These are phyloP conservation scores for Selenicereus undatus DNA, from an alignment of 148 eudicot species.

Conservation along the genomic window DNA sequence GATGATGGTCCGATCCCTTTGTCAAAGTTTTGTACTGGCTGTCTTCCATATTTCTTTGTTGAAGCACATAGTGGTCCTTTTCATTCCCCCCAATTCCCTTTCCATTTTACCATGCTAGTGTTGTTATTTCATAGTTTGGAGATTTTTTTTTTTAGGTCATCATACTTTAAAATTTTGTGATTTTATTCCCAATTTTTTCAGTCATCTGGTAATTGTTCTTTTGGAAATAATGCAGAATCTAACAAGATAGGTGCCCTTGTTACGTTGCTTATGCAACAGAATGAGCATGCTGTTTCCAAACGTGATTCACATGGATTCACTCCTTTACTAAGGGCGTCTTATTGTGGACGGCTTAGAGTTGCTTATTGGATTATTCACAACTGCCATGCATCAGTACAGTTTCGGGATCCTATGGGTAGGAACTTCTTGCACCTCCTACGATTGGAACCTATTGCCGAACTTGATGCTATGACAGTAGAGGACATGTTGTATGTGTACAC, in stretches of 20 bases:
- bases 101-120: too few relatives aligned
- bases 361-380: not conserved
- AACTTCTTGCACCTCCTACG: not conserved
- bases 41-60: too few relatives aligned
- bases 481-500: not conserved
- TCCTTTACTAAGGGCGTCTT: not conserved
- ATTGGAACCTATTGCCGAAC: not conserved
- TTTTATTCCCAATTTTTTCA: too few relatives aligned
- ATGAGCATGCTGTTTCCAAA: not conserved
- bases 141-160: too few relatives aligned
- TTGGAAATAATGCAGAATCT: not conserved
- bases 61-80: too few relatives aligned
- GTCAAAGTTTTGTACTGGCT: too few relatives aligned
- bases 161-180: too few relatives aligned
- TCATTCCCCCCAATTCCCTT: too few relatives aligned
- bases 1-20: too few relatives aligned
- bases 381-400: not conserved
- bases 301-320: not conserved
- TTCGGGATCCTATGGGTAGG: not conserved
- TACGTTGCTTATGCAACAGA: too few relatives aligned
- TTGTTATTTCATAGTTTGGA: not conserved
- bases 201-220: too few relatives aligned
- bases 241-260: not conserved
- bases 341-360: not conserved
- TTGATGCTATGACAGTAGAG: not conserved